Evolutionary conservation across 345 rosid species (phyloP).

Genomic region (Ricinus communis): DNA sequence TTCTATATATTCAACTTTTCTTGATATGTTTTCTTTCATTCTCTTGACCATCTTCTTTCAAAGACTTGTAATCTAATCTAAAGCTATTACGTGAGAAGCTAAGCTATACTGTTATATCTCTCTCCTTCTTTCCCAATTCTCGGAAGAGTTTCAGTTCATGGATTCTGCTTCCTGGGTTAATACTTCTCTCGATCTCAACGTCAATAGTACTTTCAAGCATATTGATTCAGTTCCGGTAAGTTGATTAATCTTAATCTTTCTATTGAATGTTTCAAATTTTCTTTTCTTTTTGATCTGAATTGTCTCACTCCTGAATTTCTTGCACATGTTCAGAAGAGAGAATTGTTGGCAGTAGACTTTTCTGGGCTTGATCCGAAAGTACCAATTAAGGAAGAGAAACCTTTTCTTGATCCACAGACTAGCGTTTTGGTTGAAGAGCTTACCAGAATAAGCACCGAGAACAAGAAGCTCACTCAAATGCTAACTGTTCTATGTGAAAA

Average conservation of each 20-base stretch:
- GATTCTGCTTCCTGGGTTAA: constrained; percentile 38
- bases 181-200: constrained; percentile 62
- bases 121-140: too few species aligned
- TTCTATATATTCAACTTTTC: constrained; percentile 8
- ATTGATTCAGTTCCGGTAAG: constrained; percentile 44
- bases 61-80: too few species aligned
- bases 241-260: not conserved
- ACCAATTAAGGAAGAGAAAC: constrained; percentile 37
- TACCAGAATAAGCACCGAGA: constrained; percentile 28
- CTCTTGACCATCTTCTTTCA: constrained; percentile 28
- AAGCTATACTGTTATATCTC: too few species aligned
- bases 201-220: constrained; percentile 34
- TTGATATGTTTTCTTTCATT: constrained; percentile 30
- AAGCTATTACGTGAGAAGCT: too few species aligned
- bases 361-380: constrained; percentile 23
- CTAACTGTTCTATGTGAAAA: constrained; percentile 23
- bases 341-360: constrained; percentile 16
- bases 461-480: constrained; percentile 34
- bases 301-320: not conserved
- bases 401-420: not conserved
- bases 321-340: constrained; percentile 34
- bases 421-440: constrained; percentile 28
- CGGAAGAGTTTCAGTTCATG: constrained; percentile 30
- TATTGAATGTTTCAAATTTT: not conserved
- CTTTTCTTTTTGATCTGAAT: not conserved